Evolutionary conservation across 208 protist genomes (phyloP), one percentile per base, ranked within the genome.

Genomic region (Willaertia magna): DNA sequence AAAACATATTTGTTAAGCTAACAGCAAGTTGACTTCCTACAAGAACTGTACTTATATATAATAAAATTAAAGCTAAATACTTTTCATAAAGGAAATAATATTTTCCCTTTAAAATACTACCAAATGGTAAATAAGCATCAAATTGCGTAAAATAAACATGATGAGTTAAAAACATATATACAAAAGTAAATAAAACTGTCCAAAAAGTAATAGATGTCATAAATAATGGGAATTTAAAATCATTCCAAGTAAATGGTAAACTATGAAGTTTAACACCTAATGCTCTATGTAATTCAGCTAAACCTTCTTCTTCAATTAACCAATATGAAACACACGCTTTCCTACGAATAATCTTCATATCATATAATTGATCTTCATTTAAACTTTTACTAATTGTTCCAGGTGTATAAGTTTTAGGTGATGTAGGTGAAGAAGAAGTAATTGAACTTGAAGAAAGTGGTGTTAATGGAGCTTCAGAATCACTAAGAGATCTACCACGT

Each of bases 1-100:
- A 30, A n/a, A 34, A 2, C 20, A 51, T 51, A 18, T 81, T 81
- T 1, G 44, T 51, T 20, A 81, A 39, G 12, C 22, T 51, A 11
- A 81, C 76, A 51, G 76, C 76, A 30, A 81, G n/a, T 81, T 81
- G 76, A 81, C 43, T 51, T 47, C 76, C 76, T 12, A 81, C 76
- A 1, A 81, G 34, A 40, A 51, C 7, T 3, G 51, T 26, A 34
- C 26, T 34, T 34, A 67, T 67, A n/a, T 67, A 67, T 11, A 67
- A n/a, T n/a, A 67, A 67, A 34, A 67, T 30, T 6, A 67, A n/a
- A 30, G 55, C 55, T 34, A 67, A 26, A 34, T 67, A 67, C 55
- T 67, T 67, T 67, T 67, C 55, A 34, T 67, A 67, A 18, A 67
- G 2, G 34, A 67, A 67, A n/a, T 67, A 67, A 34, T 34, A 18